Evolutionary conservation across 768 basidiomycete species (phyloP).

Genomic region (Strobilomyces dryophilus): DNA sequence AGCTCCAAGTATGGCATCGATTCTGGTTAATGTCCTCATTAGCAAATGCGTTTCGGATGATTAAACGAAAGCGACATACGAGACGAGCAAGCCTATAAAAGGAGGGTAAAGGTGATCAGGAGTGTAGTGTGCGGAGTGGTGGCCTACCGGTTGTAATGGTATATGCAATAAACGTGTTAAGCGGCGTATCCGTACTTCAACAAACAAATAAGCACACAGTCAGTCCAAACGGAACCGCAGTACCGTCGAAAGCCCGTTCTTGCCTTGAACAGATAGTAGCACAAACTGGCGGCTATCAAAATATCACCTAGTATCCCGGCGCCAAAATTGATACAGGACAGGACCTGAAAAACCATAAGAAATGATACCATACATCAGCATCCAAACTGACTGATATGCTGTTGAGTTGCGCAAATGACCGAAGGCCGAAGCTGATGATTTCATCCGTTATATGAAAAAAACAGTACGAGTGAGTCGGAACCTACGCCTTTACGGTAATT

Average conservation of each 20-base stretch:
- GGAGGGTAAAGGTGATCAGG: background rate
- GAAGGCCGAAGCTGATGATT: conserved; percentile 34
- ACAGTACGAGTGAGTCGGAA: background rate
- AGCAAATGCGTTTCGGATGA: background rate
- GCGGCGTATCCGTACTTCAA: conserved; percentile 45
- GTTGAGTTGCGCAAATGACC: conserved; percentile 34
- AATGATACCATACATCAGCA: background rate
- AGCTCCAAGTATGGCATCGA: conserved; percentile 43
- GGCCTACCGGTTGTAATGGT: conserved; percentile 50
- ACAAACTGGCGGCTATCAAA: conserved; percentile 46
- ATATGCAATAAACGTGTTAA: conserved; percentile 45
- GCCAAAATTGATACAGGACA: conserved; percentile 51
- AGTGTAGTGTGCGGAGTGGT: conserved; percentile 11
- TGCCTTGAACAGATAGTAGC: conserved; percentile 43
- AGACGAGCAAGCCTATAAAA: conserved; percentile 35
- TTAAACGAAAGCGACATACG: conserved; percentile 29
- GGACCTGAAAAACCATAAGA: conserved; percentile 30
- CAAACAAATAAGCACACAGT: background rate
- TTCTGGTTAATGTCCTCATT: conserved; percentile 25
- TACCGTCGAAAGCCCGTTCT: conserved; percentile 50
- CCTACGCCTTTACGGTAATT: conserved; percentile 50
- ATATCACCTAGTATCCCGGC: conserved; percentile 47
- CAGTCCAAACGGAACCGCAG: background rate
- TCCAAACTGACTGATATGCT: conserved; percentile 35
- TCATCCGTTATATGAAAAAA: background rate